Evolutionary conservation across 495 filamentous ascomycete species (phyloP).

Genomic region (Xylaria venustula): DNA sequence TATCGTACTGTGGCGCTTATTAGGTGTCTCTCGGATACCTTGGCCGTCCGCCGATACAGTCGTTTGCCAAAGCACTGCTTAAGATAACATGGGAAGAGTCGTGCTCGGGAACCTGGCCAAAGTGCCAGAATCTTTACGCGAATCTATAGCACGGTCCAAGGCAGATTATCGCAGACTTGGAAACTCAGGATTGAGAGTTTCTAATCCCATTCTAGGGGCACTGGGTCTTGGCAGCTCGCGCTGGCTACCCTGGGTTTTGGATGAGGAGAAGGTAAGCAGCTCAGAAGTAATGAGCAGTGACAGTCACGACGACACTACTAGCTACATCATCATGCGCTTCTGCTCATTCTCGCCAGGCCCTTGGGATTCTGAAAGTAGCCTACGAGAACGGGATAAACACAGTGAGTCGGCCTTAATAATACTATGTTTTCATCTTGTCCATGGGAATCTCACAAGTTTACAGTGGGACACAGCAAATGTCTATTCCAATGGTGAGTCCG

Average conservation of each 20-base stretch:
- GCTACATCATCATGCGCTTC: background rate
- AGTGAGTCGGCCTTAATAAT: background rate
- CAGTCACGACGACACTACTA: background rate
- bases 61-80: no score
- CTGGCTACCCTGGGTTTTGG: background rate
- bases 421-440: no score
- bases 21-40: background rate
- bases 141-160: background rate
- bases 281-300: background rate
- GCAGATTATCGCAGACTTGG: background rate
- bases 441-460: no score
- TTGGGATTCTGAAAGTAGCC: background rate
- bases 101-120: background rate
- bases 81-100: background rate
- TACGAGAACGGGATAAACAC: background rate
- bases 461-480: constrained; percentile 32
- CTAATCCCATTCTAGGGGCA: background rate
- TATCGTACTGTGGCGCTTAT: background rate
- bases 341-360: background rate
- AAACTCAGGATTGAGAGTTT: background rate
- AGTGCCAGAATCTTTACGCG: background rate
- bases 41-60: no score
- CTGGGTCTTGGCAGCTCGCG: background rate
- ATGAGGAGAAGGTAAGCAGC: background rate
- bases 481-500: constrained; percentile 64